phyloP scores from a whole-genome alignment of 352 stramenopile genomes.

The Phytophthora vignae region DNA sequence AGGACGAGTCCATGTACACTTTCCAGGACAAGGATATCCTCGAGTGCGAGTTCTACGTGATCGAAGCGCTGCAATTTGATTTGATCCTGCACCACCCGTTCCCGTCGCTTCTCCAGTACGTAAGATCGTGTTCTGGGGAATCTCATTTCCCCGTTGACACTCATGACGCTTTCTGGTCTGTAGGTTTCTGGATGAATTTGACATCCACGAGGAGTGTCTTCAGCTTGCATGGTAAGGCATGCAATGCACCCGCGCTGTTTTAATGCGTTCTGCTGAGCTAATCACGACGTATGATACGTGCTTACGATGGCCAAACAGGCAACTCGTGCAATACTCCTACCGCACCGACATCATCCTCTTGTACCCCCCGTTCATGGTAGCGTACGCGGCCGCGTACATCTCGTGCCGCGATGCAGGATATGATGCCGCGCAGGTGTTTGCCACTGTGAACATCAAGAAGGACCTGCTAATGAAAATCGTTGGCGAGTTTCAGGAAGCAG shows the following conservation, averaged over 20 bases:
- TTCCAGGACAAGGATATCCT: constrained; percentile 92
- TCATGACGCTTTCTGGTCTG: not conserved
- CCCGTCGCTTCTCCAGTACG: constrained; percentile 80
- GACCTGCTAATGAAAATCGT: constrained; percentile 85
- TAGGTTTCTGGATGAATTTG: constrained; percentile 86
- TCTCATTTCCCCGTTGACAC: not conserved
- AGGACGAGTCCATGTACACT: constrained; percentile 89
- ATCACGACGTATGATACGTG: not conserved
- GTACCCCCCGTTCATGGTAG: constrained; percentile 90
- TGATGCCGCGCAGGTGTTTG: constrained; percentile 79
- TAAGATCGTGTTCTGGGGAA: not conserved
- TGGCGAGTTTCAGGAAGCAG: constrained; percentile 74
- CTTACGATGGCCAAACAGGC: constrained; percentile 43
- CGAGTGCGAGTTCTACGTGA: constrained; percentile 92
- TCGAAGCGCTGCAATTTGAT: constrained; percentile 89
- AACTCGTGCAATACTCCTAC: constrained; percentile 90
- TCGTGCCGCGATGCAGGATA: constrained; percentile 81
- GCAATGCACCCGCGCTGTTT: not conserved
- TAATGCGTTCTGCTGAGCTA: not conserved
- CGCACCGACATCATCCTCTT: constrained; percentile 88
- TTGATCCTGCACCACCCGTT: constrained; percentile 91
- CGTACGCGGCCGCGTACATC: constrained; percentile 84
- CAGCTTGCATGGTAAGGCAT: constrained; percentile 75
- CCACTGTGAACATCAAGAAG: constrained; percentile 84
- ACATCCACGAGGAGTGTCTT: constrained; percentile 88